Base-by-base conservation (phyloP, 2,329 filamentous ascomycete genomes). In the Claviceps sorghi region DNA sequence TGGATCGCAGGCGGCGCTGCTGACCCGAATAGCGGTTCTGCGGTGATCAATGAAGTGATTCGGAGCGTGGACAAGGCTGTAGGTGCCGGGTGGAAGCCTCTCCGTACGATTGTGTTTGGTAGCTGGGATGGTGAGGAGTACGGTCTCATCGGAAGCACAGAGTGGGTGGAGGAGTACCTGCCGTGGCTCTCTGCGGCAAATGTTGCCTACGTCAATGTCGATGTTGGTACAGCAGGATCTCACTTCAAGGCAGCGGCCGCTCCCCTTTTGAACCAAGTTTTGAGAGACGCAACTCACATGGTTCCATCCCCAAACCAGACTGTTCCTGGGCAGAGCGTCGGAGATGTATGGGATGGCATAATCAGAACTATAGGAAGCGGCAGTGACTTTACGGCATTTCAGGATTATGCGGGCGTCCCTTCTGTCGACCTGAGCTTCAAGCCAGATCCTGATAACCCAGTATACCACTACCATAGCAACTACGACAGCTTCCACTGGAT, bases 401-500 rank as follows among this genome's bases (percentile, higher is more conserved):
- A 86, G 60, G 83, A 88, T 64, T 82, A 76, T 59, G 82, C 80
- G 1, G 84, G 84, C 45, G 72, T 88, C 42, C 75, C 84, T 8
- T 80, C 75, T 56, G 63, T 86, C 15, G 80, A 86, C 60, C 73
- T 86, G 49, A 75, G 77, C 29, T 87, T 86, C 61, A 65, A 64
- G 17, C 62, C 59, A 8, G 66, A 66, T 26, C 53, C 58, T 0
- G 62, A 67, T 1, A 73, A 75, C 44, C 70, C 82, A 0, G 74
- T 87, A 3, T 88, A 88, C 63, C 84, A 88, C 61, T 95, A 95
- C 66, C 89, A 95, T 69, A 84, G 83, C 65, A 95, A 95, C 71
- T 95, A 94, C 67, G 89, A 95, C 65, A 88, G 82, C 61, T 93
- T 89, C 66, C 74, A 84, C 66, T 95, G 90, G 89, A 94, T 95